Conservation (phyloP, 2,329 filamentous ascomycete genomes). For the Sphaerulina vaccinii region DNA sequence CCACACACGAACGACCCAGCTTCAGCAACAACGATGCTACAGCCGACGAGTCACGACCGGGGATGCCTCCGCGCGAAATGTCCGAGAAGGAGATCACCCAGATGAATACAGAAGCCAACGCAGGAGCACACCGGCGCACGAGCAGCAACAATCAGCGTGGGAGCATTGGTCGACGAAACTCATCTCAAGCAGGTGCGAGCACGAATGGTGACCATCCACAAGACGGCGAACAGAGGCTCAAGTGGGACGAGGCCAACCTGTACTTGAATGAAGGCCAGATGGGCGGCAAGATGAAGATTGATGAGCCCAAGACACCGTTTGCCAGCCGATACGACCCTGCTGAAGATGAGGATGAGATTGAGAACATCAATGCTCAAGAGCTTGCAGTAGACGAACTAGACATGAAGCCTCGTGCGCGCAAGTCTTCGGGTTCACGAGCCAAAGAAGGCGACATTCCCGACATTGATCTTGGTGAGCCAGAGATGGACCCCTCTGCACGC, state of each 20-base stretch:
- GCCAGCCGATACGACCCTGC: slow-evolving; percentile 86
- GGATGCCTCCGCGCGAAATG: slow-evolving; percentile 49
- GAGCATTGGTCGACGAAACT: slow-evolving; percentile 70
- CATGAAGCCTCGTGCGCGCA: slow-evolving; percentile 42
- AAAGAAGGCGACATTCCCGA: slow-evolving; percentile 82
- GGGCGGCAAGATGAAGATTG: slow-evolving; percentile 96
- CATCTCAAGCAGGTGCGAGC: slow-evolving; percentile 41
- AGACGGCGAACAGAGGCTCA: slow-evolving; percentile 71
- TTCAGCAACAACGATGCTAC: slow-evolving; percentile 34
- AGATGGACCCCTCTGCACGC: slow-evolving; percentile 49
- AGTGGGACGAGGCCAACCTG: slow-evolving; percentile 98
- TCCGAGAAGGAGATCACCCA: slow-evolving; percentile 86
- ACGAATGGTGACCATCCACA: slow-evolving; percentile 45
- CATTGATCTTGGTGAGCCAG: slow-evolving; percentile 87
- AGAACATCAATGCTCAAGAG: slow-evolving; percentile 66
- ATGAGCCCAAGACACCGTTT: slow-evolving; percentile 96
- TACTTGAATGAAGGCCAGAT: slow-evolving; percentile 97
- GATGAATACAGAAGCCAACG: slow-evolving; percentile 92
- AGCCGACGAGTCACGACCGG: slow-evolving; percentile 39
- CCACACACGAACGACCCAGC: slow-evolving; percentile 39
- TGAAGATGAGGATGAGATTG: slow-evolving; percentile 78
- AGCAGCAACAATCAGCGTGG: slow-evolving; percentile 67
- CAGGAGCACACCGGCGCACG: slow-evolving; percentile 80
- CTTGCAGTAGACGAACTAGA: slow-evolving; percentile 69
- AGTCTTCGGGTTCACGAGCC: slow-evolving; percentile 30